Conservation (phyloP, 345 rosid genomes). For the Rhodamnia argentea region DNA sequence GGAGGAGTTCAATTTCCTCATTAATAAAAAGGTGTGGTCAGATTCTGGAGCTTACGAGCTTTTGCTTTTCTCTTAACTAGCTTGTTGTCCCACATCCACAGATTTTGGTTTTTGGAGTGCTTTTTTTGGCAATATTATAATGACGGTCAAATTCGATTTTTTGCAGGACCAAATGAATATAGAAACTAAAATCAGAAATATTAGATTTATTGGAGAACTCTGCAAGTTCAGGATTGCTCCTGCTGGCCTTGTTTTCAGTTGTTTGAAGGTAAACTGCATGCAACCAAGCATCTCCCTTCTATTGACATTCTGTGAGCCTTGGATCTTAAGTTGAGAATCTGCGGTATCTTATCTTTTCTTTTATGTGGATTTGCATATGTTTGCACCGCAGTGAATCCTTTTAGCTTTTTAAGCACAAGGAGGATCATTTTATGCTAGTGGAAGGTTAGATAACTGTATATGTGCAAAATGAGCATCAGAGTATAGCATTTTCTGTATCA, state of each 20-base stretch:
- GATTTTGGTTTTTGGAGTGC: conserved; percentile 4
- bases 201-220: conserved; percentile 95
- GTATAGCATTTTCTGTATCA: background rate
- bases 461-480: background rate
- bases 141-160: background rate
- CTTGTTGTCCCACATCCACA: background rate
- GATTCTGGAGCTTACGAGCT: background rate
- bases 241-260: conserved; percentile 74
- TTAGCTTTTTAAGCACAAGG: background rate
- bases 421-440: background rate
- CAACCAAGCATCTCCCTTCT: background rate
- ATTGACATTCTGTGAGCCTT: background rate
- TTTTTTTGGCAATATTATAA: background rate
- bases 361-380: background rate
- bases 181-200: conserved; percentile 94
- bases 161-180: conserved; percentile 99
- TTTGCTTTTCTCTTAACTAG: background rate
- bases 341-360: background rate
- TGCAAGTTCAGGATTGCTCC: conserved; percentile 91
- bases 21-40: conserved; percentile 69
- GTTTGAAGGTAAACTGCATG: conserved; percentile 68
- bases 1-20: conserved; percentile 93
- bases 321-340: background rate
- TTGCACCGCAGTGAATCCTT: background rate
- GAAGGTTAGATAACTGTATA: background rate